Conservation (phyloP, 1,284 basidiomycete genomes). For the Sporisorium reilianum region DNA sequence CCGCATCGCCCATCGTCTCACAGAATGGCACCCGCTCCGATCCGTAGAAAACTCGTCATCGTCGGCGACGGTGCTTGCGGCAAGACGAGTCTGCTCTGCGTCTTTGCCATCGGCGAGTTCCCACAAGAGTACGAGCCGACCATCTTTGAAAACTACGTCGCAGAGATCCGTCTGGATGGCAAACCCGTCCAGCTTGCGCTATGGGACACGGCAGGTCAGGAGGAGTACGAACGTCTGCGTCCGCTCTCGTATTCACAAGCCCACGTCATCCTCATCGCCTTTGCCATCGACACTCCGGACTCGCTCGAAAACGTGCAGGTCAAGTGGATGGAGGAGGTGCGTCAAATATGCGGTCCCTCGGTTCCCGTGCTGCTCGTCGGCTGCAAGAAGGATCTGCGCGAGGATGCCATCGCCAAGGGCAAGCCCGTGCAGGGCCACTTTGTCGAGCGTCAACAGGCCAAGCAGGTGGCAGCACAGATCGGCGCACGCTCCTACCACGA, state of each 20-base stretch:
- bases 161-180: constrained; percentile 95
- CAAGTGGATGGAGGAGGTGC: constrained; percentile 83
- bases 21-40: constrained; percentile 71
- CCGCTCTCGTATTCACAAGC: constrained; percentile 98
- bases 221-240: constrained; percentile 93
- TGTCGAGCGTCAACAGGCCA: constrained; percentile 70
- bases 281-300: constrained; percentile 94
- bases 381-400: constrained; percentile 85
- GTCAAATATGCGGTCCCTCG: constrained; percentile 69
- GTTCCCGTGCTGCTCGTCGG: constrained; percentile 87
- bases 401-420: constrained; percentile 69
- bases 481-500: constrained; percentile 72
- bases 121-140: constrained; percentile 85
- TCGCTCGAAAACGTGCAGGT: constrained; percentile 93
- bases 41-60: constrained; percentile 89
- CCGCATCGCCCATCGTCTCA: not conserved
- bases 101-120: constrained; percentile 95
- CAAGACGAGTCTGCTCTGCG: constrained; percentile 61
- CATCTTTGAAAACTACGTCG: constrained; percentile 98
- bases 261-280: constrained; percentile 97
- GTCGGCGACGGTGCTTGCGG: constrained; percentile 75
- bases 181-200: constrained; percentile 94
- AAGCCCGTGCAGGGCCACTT: constrained; percentile 65
- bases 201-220: constrained; percentile 97
- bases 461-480: constrained; percentile 71